Base-by-base conservation (phyloP, 2,329 filamentous ascomycete genomes). In the Aspergillus terreus region DNA sequence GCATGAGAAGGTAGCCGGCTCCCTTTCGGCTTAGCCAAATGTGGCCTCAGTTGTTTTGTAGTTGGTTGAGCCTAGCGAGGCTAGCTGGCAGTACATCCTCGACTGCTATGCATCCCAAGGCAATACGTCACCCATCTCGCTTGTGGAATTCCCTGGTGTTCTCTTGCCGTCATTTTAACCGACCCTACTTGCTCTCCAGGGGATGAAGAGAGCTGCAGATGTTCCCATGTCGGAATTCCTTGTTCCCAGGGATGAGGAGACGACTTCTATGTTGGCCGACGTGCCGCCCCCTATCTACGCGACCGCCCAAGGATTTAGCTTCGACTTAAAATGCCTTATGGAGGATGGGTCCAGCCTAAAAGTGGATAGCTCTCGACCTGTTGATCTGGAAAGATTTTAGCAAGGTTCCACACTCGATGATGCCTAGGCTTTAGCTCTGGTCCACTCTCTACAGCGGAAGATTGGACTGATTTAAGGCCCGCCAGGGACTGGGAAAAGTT, bases 131-230 rank as follows among this genome's bases (percentile, higher is more conserved):
- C 47, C 53, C 5, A 43, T 69, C 4, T 61, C 62, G 3, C 70
- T 87, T 1, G 73, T 86, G 1, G 84, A 87, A 55, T 86, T 87
- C 50, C 84, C 83, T 0, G 80, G 79, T 0, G 70, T 86, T 4
- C 64, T 87, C 2, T 68, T 85, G 2, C 76, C 78, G 0, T 76
- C 83, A 0, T 86, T 87, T 57, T 68, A 76, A 23, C 79, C 81
- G 23, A 84, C 79, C 0, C 70, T 87, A 0, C 65, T 73, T 41
- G 79, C 78, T 0, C 68, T 87, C 2, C 81, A 87, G 59, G 62
- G 66, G 1, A 81, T 85, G 71, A 75, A 73, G 9, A 58, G 59
- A 11, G 68, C 54, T 14, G 65, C 67, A 0, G 60, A 74, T 27
- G 53, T 84, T 2, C 81, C 82, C 1, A 82, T 83, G 47, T 60